Base-by-base conservation (phyloP, 768 basidiomycete species). In the Mrakia blollopis region DNA sequence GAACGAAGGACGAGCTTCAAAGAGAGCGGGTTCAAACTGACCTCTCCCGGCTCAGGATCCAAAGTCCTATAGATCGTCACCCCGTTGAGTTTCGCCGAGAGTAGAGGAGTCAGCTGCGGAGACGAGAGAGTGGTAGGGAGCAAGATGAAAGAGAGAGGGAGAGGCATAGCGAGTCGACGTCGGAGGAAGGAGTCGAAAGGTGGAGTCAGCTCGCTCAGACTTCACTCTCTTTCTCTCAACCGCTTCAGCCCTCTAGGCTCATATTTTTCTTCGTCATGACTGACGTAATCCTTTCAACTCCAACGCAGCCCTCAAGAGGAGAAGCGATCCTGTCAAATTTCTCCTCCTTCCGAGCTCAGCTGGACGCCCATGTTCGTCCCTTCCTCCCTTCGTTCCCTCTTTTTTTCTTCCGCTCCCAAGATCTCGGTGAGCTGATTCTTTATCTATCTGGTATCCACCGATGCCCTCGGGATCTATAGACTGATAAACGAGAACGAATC, bases 401-500 rank as follows among this genome's bases (percentile, higher is more conserved):
- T n/a, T 14, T 28, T n/a, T 30, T 3, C 9, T 18, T 71, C n/a
- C 9, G 11, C 30, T 13, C 54, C 18, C 52, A 21, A 7, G 50
- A 28, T n/a, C 11, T 41, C 39, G 39, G n/a, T 8, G 5, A 21
- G 52, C 30, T 50, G 41, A 30, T 37, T 28, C 47, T 9, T 16
- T 21, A 4, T 1, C 47, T n/a, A 32, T 35, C n/a, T 11, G 7
- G 4, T 39, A n/a, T 54, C n/a, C 8, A 0, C n/a, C 63, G 63
- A 21, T 8, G 3, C 8, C 14, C 63, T 32, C 21, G 63, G n/a
- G 11, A n/a, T 65, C 3, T 18, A 14, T 35, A 75, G 88, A 89
- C 44, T 86, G 95, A 98, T 83, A 87, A 91, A 77, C 86, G 94
- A 71, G 97, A 99, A 82, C 87, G 91, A 28, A 87, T 98, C 79